Evolutionary conservation across 2,329 filamentous ascomycete species (phyloP).

Genomic region (Epicoccum sorghinum): DNA sequence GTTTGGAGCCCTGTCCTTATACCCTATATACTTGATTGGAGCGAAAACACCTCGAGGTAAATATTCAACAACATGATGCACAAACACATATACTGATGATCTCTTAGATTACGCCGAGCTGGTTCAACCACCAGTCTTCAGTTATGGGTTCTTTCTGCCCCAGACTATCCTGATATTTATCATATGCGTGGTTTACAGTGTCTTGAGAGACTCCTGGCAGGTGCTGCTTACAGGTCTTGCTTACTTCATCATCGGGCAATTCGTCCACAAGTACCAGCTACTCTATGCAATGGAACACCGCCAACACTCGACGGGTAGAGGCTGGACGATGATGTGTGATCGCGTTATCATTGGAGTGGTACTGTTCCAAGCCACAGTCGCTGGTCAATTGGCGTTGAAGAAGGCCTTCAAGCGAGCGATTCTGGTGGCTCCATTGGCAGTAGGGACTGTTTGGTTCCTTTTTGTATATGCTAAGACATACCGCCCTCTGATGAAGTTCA

Average conservation of each 20-base stretch:
- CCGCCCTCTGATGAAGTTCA: slow-evolving; percentile 88
- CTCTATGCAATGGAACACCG: slow-evolving; percentile 98
- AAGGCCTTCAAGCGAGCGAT: slow-evolving; percentile 74
- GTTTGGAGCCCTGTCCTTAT: slow-evolving; percentile 82
- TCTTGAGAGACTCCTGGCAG: slow-evolving; percentile 78
- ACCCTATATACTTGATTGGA: slow-evolving; percentile 77
- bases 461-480: slow-evolving; percentile 82
- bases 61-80: neutral
- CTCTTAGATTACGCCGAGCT: slow-evolving; percentile 76
- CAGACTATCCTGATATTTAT: slow-evolving; percentile 93
- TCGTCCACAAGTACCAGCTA: slow-evolving; percentile 96
- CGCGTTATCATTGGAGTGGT: slow-evolving; percentile 84
- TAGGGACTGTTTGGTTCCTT: slow-evolving; percentile 86
- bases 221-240: slow-evolving; percentile 82
- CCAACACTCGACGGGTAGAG: slow-evolving; percentile 88
- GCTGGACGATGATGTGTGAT: slow-evolving; percentile 97
- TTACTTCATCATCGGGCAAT: slow-evolving; percentile 84
- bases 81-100: slow-evolving; percentile 3
- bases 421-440: slow-evolving; percentile 76
- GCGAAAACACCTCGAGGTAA: slow-evolving; percentile 80
- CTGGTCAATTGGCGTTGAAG: slow-evolving; percentile 79
- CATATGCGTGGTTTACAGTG: slow-evolving; percentile 92
- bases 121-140: slow-evolving; percentile 82
- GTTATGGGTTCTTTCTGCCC: slow-evolving; percentile 94
- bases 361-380: slow-evolving; percentile 90